These are phyloP conservation scores for Pestalotiopsis sp. DNA, from an alignment of 2,329 filamentous ascomycete species.

Conservation along the genomic window DNA sequence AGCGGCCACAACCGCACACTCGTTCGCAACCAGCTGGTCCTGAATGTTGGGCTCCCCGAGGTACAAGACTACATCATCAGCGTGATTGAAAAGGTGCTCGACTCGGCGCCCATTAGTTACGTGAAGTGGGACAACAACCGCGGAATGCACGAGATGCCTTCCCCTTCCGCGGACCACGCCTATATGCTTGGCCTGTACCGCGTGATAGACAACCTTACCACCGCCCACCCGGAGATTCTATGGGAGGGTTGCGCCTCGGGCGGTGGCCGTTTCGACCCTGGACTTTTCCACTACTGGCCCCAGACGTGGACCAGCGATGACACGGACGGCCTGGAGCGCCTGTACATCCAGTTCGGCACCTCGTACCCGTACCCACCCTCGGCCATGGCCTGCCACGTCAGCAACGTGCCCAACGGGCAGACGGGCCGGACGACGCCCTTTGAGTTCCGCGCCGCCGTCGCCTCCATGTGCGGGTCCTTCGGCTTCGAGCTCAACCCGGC, in stretches of 20 bases:
- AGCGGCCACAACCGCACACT: slow-evolving; percentile 58
- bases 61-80: slow-evolving; percentile 66
- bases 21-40: slow-evolving; percentile 60
- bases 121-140: slow-evolving; percentile 73
- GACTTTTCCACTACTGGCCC: slow-evolving; percentile 65
- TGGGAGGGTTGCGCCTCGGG: slow-evolving; percentile 70
- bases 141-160: slow-evolving; percentile 61
- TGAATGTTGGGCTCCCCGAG: slow-evolving; percentile 62
- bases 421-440: slow-evolving; percentile 59
- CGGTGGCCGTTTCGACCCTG: slow-evolving; percentile 66
- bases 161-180: slow-evolving; percentile 54
- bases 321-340: slow-evolving; percentile 63
- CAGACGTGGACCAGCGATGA: slow-evolving; percentile 69
- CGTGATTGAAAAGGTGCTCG: slow-evolving; percentile 55
- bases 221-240: slow-evolving; percentile 61
- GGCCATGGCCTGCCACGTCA: slow-evolving; percentile 68
- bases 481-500: slow-evolving; percentile 65
- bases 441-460: slow-evolving; percentile 64
- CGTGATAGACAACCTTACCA: slow-evolving; percentile 62
- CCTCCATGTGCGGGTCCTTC: slow-evolving; percentile 70
- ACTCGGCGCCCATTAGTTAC: slow-evolving; percentile 56
- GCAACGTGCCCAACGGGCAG: slow-evolving; percentile 60
- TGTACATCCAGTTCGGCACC: slow-evolving; percentile 66
- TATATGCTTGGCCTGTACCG: slow-evolving; percentile 68
- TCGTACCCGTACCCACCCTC: slow-evolving; percentile 64